Conservation (phyloP, 2,329 filamentous ascomycete species). For the Colletotrichum lini region DNA sequence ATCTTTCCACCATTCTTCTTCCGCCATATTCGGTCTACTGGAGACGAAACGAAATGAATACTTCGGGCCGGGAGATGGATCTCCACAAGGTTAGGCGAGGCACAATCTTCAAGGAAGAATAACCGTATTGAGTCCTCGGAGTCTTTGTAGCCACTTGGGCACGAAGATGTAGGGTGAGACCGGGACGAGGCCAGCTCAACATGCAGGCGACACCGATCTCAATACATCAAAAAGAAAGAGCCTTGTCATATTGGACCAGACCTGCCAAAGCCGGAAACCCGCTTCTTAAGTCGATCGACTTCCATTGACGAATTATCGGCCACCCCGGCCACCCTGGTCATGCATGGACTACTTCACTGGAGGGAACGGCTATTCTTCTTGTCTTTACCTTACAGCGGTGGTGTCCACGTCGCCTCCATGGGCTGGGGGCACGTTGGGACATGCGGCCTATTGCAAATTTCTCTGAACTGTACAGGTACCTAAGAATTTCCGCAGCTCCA, state of each 20-base stretch:
- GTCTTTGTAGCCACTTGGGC: slow-evolving; percentile 12
- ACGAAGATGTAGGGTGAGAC: slow-evolving; percentile 10
- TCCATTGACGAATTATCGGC: slow-evolving; percentile 29
- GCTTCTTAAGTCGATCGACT: slow-evolving; percentile 19
- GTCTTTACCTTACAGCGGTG: slow-evolving; percentile 24
- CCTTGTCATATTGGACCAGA: slow-evolving; percentile 5
- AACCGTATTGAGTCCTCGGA: not conserved
- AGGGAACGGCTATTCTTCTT: slow-evolving; percentile 15
- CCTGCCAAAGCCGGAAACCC: slow-evolving; percentile 33
- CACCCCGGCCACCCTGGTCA: slow-evolving; percentile 8
- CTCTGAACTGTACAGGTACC: slow-evolving; percentile 15
- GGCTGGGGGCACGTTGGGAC: not conserved
- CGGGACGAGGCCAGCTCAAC: slow-evolving; percentile 37
- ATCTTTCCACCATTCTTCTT: slow-evolving; percentile 11
- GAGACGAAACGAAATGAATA: slow-evolving; percentile 18
- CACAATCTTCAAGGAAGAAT: slow-evolving; percentile 1
- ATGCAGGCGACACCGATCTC: slow-evolving; percentile 45
- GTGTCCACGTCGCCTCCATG: not conserved
- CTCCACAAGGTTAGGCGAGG: not conserved
- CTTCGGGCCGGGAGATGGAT: not conserved
- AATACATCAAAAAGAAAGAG: slow-evolving; percentile 39
- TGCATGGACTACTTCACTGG: slow-evolving; percentile 21
- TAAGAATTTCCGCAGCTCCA: slow-evolving; percentile 45
- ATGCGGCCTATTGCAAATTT: slow-evolving; percentile 21
- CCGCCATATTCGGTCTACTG: slow-evolving; percentile 11